Evolutionary conservation across 306 rosid genomes (phyloP).

Genomic region (Amphicarpaea edgeworthii): DNA sequence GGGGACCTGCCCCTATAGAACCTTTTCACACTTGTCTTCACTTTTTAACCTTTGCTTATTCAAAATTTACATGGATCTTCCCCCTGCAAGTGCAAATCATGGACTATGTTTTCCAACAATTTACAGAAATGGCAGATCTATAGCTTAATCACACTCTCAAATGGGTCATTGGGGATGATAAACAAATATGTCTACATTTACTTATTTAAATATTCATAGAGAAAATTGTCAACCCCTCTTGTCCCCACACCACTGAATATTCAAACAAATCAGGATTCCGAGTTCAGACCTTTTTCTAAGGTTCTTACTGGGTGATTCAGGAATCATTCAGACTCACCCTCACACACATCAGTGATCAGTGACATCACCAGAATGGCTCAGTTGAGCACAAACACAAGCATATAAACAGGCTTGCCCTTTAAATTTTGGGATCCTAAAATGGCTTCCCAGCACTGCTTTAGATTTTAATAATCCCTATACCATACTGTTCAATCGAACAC

Average conservation of each 20-base stretch:
- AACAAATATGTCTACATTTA: too few species aligned
- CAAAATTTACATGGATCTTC: neutral
- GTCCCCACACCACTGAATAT: neutral
- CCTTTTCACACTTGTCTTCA: too few species aligned
- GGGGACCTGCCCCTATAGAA: too few species aligned
- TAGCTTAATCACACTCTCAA: too few species aligned
- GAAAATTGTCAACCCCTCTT: neutral
- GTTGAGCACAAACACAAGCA: neutral
- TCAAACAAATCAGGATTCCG: neutral
- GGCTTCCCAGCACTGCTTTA: neutral
- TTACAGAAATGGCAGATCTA: too few species aligned
- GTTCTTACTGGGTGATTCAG: neutral
- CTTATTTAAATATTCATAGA: too few species aligned
- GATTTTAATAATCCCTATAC: conserved; percentile 3
- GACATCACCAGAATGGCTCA: neutral
- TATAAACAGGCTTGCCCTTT: neutral
- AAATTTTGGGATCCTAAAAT: neutral
- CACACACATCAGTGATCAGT: neutral
- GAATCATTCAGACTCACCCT: neutral
- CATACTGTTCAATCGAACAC: neutral
- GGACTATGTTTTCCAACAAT: too few species aligned
- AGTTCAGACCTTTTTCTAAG: neutral
- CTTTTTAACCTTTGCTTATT: neutral
- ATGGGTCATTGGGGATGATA: too few species aligned
- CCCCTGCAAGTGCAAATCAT: too few species aligned